Conservation (phyloP, 495 filamentous ascomycete species). For the Xylaria longipes region DNA sequence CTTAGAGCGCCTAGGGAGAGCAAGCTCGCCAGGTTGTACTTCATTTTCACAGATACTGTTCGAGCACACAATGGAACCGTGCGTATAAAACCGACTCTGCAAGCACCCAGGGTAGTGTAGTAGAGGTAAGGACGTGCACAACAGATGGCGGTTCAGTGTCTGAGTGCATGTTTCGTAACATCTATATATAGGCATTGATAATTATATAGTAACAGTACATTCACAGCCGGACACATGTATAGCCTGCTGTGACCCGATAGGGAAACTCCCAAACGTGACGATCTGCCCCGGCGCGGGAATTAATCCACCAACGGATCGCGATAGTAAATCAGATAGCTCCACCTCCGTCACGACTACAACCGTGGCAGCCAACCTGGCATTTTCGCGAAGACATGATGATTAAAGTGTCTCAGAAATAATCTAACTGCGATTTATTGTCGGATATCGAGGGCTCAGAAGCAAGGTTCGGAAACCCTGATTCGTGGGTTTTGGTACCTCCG, state of each 20-base stretch:
- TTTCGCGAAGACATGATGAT: background rate
- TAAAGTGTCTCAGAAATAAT: background rate
- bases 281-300: background rate
- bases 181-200: background rate
- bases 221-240: background rate
- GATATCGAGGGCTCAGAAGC: background rate
- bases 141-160: background rate
- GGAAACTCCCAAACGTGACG: background rate
- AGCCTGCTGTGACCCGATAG: background rate
- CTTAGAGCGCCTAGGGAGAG: background rate
- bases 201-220: too few species aligned
- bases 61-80: background rate
- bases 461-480: background rate
- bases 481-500: background rate
- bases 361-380: background rate
- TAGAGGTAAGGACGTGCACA: background rate
- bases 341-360: background rate
- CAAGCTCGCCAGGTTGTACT: background rate
- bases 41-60: slow-evolving; percentile 5
- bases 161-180: background rate
- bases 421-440: background rate
- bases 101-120: background rate
- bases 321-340: background rate
- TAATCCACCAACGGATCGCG: slow-evolving; percentile 22
- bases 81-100: background rate